phyloP scores from a whole-genome alignment of 1,284 basidiomycete species.

The Puccinia novopanici region DNA sequence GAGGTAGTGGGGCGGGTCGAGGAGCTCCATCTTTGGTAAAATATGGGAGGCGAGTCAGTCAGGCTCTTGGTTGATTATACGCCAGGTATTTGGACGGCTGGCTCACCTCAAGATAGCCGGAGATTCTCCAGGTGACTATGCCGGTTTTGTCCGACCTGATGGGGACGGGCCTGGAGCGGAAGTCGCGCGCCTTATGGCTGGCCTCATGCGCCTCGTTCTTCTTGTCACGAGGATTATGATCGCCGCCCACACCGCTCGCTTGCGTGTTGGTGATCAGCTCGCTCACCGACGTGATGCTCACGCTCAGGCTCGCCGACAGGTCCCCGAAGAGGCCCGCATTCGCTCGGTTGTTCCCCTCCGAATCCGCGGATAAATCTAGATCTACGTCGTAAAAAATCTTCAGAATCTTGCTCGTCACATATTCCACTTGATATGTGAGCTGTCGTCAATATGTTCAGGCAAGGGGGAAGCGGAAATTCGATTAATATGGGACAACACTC shows the following conservation, averaged over 20 bases:
- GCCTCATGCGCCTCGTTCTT: neutral
- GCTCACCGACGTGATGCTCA: constrained; percentile 5
- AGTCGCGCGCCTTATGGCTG: neutral
- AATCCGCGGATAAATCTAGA: constrained; percentile 27
- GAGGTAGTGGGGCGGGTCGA: neutral
- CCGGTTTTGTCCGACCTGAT: neutral
- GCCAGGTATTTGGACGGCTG: too few species aligned
- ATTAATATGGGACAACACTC: too few species aligned
- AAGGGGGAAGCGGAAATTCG: neutral
- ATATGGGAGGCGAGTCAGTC: neutral
- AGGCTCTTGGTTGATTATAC: too few species aligned
- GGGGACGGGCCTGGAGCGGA: neutral
- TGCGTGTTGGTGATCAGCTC: neutral
- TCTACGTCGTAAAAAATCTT: constrained; percentile 17
- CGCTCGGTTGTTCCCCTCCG: neutral
- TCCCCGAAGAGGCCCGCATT: neutral
- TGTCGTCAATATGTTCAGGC: neutral
- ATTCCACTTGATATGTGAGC: constrained; percentile 36
- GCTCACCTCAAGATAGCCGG: constrained; percentile 30
- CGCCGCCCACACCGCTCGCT: too few species aligned
- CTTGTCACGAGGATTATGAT: too few species aligned
- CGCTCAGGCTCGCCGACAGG: constrained; percentile 9
- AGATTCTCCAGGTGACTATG: neutral
- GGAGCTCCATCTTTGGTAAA: constrained; percentile 23
- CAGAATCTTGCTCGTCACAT: neutral